Base-by-base conservation (phyloP, 306 rosid species). In the Cyamopsis tetragonoloba region DNA sequence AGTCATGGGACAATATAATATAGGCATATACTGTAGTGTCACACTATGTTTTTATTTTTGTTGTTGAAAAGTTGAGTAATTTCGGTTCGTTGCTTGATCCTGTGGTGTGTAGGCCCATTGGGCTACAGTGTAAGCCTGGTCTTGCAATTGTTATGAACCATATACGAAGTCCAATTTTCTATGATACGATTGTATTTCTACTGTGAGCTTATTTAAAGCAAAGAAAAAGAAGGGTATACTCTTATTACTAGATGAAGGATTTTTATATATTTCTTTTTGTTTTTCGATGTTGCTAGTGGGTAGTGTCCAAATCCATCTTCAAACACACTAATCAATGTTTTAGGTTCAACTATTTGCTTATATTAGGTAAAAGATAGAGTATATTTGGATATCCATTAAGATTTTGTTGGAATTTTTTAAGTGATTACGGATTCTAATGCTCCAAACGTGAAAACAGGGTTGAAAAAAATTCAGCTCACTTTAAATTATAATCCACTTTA, bases 51-150 rank as follows among this genome's bases (percentile, higher is more conserved):
- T 19, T 28, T 42, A 11, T 56, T 74, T 26, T 19, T 7, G 15
- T 30, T 2, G 12, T 18, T 5, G 2, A 11, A 10, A 15, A 11
- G 51, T 35, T 38, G 30, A 20, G 10, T 50, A 51, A 24, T n/a
- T 41, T 38, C 0, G 19, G 46, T 54, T 77, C 14, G 13, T 34
- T 37, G 77, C 67, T 62, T 63, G 56, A 56, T 47, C 31, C 62
- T 35, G 68, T 7, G 49, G 68, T 60, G 46, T 71, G 70, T 63
- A 32, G 13, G 74, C 57, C 68, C 57, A 54, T 65, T 77, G 50
- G 44, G 59, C 50, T 26, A 15, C 2, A 1, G 3, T 24, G 67
- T n/a, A 30, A 63, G 26, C 69, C 69, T 77, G 73, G 77, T 44
- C 77, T 56, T 65, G 61, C 57, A 27, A 39, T 47, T 57, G 37